phyloP scores from a whole-genome alignment of 2,329 filamentous ascomycete genomes.

The Stachybotrys chlorohalonatus region DNA sequence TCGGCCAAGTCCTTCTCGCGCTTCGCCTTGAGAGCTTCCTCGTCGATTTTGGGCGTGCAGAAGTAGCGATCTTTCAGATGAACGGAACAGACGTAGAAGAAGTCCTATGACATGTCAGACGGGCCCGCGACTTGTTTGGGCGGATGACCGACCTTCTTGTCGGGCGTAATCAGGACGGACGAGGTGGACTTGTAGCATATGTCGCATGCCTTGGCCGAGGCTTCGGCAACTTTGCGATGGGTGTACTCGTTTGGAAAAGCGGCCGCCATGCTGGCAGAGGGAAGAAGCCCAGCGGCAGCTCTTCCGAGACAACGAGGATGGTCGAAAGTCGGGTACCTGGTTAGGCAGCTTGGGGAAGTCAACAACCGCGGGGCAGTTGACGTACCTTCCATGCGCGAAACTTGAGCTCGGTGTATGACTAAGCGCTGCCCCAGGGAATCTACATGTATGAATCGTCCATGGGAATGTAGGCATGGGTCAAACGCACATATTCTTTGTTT shows the following conservation, averaged over 20 bases:
- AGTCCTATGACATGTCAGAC: conserved; percentile 44
- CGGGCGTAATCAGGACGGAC: conserved; percentile 80
- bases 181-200: conserved; percentile 85
- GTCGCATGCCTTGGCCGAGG: conserved; percentile 75
- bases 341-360: background rate
- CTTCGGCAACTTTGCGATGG: conserved; percentile 77
- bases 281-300: conserved; percentile 6
- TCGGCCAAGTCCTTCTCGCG: conserved; percentile 53
- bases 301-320: background rate
- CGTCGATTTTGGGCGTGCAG: conserved; percentile 65
- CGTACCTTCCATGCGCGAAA: background rate
- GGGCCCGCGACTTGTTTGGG: background rate
- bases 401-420: background rate
- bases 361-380: background rate
- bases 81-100: conserved; percentile 80
- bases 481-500: background rate
- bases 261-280: conserved; percentile 26
- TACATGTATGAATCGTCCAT: background rate
- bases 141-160: conserved; percentile 60
- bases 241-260: conserved; percentile 70
- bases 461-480: background rate
- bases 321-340: too few relatives aligned
- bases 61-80: conserved; percentile 82
- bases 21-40: conserved; percentile 54
- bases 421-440: background rate